phyloP scores from a whole-genome alignment of 345 rosid species.

The Lepidium africanum region DNA sequence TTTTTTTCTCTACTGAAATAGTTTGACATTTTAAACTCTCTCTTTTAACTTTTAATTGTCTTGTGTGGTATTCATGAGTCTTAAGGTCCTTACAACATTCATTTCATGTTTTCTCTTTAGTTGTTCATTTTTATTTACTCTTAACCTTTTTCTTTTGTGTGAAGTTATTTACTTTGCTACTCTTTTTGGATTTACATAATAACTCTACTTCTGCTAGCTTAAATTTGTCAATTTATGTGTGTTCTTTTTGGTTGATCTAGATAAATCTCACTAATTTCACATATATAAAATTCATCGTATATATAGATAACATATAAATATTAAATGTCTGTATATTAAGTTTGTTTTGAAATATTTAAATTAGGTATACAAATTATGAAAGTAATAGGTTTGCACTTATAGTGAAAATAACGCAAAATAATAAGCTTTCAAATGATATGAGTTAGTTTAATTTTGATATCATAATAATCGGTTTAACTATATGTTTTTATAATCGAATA shows the following conservation, averaged over 20 bases:
- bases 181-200: background rate
- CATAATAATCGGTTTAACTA: no score
- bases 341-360: background rate
- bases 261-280: no score
- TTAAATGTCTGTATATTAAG: no score
- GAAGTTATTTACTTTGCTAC: background rate
- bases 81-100: conserved; percentile 22
- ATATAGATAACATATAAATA: no score
- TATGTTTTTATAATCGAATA: no score
- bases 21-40: background rate
- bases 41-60: background rate
- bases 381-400: background rate
- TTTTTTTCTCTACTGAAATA: background rate
- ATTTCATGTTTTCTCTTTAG: conserved; percentile 3
- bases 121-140: background rate
- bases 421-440: no score
- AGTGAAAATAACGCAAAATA: no score
- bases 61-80: conserved; percentile 10
- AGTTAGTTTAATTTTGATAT: no score
- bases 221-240: background rate
- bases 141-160: background rate
- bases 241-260: no score
- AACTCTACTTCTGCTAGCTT: background rate
- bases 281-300: no score
- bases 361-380: background rate